Evolutionary conservation across 345 rosid genomes (phyloP), one percentile per base, ranked within the genome.

Genomic region (Eutrema japonicum): DNA sequence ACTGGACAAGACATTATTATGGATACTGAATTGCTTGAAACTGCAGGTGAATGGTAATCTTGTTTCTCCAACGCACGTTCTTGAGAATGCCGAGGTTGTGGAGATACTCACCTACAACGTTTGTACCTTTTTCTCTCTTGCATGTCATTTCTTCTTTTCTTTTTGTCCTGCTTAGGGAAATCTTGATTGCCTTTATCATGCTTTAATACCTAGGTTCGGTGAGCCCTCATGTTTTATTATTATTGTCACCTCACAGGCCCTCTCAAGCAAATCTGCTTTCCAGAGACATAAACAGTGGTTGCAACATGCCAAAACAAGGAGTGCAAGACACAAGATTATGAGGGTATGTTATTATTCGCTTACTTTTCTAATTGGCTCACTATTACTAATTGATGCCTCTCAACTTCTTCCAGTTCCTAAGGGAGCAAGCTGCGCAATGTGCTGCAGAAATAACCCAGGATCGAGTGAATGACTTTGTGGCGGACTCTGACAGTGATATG

Each of bases 261-360:
- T 87, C 62, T 91, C 96, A 70, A 91, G 96, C 81, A 91, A 91
- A 77, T 88, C 94, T 70, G 91, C 96, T 75, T 91, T 87, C 77
- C 91, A 91, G 66, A 86, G 91, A 82, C 97, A 91, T 71, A 88
- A 86, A 77, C 90, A 86, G 69, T 94, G 94, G 97, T 78, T 94
- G 84, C 89, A 82, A 71, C 95, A 88, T 84, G 97, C 98, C 71
- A 94, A 85, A 85, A 93, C 98, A 71, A 90, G 85, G 46, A 85
- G 96, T 81, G 98, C 98, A 78, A 88, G 97, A 61, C 96, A 93
- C 84, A 91, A 93, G 83, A 93, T 93, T 42, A 86, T 89, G 96
- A 93, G 88, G 71, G 98, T 91, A 85, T 59, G 51, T 18, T 36
- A n/a, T 60, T 3, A 10, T 41, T 45, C 1, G 2, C 42, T 55